Evolutionary conservation across 192 early-diverging fungal genomes (phyloP).

Genomic region (Mortierella alpina): DNA sequence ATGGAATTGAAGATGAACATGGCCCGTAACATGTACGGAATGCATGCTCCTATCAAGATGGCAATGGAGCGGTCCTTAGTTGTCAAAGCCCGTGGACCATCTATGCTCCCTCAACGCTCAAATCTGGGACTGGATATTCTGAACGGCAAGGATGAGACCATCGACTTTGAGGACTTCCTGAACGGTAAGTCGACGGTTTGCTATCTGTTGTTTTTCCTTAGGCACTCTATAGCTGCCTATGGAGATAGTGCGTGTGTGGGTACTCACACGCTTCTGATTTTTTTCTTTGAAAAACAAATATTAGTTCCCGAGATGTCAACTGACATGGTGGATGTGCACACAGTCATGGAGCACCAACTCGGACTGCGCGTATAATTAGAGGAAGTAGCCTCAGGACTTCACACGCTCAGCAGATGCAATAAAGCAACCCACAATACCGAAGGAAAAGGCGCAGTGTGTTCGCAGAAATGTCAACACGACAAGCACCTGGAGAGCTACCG

Average conservation of each 20-base stretch:
- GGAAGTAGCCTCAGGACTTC: neutral
- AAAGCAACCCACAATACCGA: neutral
- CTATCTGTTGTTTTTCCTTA: too few relatives aligned
- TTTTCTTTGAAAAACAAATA: constrained; percentile 2
- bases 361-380: constrained; percentile 56
- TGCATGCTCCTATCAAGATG: constrained; percentile 92
- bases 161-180: constrained; percentile 93
- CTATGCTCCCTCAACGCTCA: constrained; percentile 65
- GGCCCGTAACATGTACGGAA: constrained; percentile 84
- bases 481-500: too few relatives aligned
- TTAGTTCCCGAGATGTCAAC: constrained; percentile 69
- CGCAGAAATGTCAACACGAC: too few relatives aligned
- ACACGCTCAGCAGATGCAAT: neutral
- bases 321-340: constrained; percentile 72
- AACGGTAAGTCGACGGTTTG: constrained; percentile 63
- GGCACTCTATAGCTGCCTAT: too few relatives aligned
- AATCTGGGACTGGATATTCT: constrained; percentile 86
- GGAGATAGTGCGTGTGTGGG: too few relatives aligned
- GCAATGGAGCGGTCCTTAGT: constrained; percentile 90
- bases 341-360: constrained; percentile 73
- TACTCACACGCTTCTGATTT: neutral
- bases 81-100: constrained; percentile 59
- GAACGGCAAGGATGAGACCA: constrained; percentile 84
- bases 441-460: neutral
- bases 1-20: constrained; percentile 82